Percentiles rank a stretch among this genome's conserved stretches.
Evolutionary conservation across 192 early-diverging fungal genomes (phyloP).

Genomic region (Entophlyctis luteolus): DNA sequence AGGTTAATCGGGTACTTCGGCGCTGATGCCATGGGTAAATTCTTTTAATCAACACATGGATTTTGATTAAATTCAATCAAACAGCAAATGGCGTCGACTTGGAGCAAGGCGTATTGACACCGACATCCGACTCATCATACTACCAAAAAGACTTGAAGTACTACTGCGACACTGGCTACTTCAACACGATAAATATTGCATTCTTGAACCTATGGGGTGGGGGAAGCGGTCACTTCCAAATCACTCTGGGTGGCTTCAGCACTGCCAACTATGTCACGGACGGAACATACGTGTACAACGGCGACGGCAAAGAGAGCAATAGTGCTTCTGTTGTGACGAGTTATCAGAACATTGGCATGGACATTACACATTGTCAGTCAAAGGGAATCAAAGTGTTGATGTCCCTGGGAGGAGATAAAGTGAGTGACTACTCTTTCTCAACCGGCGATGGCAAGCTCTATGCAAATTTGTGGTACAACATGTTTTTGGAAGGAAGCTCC

Average conservation of each 20-base stretch:
- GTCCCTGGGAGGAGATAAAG: slow-evolving; percentile 17
- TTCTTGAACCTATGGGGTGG: slow-evolving; percentile 21
- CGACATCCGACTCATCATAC: neutral
- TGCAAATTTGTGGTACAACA: slow-evolving; percentile 14
- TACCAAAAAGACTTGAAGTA: slow-evolving; percentile 5
- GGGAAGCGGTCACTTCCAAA: slow-evolving; percentile 5
- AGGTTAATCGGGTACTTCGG: slow-evolving; percentile 9
- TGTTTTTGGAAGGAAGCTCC: slow-evolving; percentile 16
- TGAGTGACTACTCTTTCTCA: neutral
- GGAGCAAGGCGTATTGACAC: neutral
- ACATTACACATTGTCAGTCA: slow-evolving; percentile 9
- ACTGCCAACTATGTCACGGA: neutral
- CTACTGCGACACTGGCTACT: slow-evolving; percentile 14
- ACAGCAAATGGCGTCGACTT: slow-evolving; percentile 18
- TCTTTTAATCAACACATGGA: neutral
- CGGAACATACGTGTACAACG: slow-evolving; percentile 10
- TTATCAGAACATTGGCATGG: neutral
- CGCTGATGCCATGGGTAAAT: neutral
- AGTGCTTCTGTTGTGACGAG: neutral
- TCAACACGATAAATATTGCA: slow-evolving; percentile 16
- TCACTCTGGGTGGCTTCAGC: slow-evolving; percentile 16
- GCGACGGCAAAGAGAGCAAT: slow-evolving; percentile 1
- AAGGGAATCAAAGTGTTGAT: neutral
- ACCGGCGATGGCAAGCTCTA: slow-evolving; percentile 8
- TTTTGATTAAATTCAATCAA: neutral